Evolutionary conservation across 805 yeast genomes (phyloP), one percentile per base, ranked within the genome.

Genomic region (Starmerella stellata): DNA sequence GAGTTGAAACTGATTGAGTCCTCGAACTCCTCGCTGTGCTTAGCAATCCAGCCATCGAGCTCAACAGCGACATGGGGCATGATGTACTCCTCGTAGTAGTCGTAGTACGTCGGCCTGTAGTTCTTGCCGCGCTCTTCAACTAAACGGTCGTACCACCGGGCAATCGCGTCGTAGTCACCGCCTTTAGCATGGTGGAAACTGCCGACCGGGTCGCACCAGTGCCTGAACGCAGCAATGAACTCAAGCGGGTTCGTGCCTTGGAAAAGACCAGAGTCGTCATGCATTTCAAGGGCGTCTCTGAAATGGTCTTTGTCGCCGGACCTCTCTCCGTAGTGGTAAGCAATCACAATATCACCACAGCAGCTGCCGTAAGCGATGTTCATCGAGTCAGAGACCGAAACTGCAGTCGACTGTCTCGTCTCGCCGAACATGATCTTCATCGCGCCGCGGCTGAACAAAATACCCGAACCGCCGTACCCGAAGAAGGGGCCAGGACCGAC

Each of bases 391-490:
- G n/a, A n/a, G n/a, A n/a, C n/a, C n/a, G n/a, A n/a, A n/a, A n/a
- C n/a, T n/a, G n/a, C n/a, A n/a, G n/a, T n/a, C n/a, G n/a, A n/a
- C n/a, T n/a, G n/a, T n/a, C n/a, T n/a, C n/a, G n/a, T n/a, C n/a
- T n/a, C n/a, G n/a, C 50, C 56, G 32, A 56, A 48, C 19, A 55
- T 44, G 16, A 33, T 33, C 16, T 47, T 44, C 49, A 58, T 45
- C 4, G 61, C 54, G 3, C 52, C 56, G 2, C 48, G 46, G 7
- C 61, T 55, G n/a, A 59, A 38, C 2, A 56, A 49, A 3, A 59
- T 55, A 8, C 62, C 64, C 1, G 57, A 46, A 5, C 63, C 64
- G n/a, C 63, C 64, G 40, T 60, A 62, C n/a, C 61, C 63, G 44
- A 58, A 60, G 24, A 41, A 31, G 20, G 43, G 40, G 32, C 38